Evolutionary conservation across 1,284 basidiomycete genomes (phyloP).

Genomic region (Coniophora puteana): DNA sequence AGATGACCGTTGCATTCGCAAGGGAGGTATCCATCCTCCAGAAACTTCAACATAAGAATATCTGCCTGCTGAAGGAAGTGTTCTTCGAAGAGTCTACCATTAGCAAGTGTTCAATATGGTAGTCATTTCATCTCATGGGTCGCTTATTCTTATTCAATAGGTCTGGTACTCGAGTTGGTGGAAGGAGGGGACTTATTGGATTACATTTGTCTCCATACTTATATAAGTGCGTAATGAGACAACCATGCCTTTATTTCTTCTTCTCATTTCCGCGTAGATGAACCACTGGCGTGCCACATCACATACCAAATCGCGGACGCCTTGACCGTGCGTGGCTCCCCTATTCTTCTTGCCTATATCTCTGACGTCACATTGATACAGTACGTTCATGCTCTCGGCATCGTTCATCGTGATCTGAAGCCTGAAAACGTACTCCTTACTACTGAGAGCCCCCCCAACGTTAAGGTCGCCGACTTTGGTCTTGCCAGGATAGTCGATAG

Average conservation of each 20-base stretch:
- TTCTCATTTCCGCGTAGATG: constrained; percentile 37
- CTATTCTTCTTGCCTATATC: not conserved
- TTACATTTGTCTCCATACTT: constrained; percentile 55
- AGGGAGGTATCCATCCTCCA: constrained; percentile 83
- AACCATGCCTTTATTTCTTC: constrained; percentile 55
- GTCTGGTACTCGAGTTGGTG: constrained; percentile 76
- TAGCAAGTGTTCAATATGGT: constrained; percentile 39
- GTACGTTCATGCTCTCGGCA: constrained; percentile 82
- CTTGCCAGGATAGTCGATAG: constrained; percentile 87
- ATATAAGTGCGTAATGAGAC: constrained; percentile 55
- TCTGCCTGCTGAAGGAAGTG: constrained; percentile 78
- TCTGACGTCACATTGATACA: constrained; percentile 28
- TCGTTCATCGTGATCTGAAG: constrained; percentile 97
- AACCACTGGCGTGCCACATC: constrained; percentile 55
- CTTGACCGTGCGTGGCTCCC: constrained; percentile 44
- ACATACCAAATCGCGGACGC: constrained; percentile 76
- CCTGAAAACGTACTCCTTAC: constrained; percentile 94
- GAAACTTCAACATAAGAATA: constrained; percentile 73
- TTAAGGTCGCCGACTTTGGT: constrained; percentile 96
- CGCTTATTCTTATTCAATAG: constrained; percentile 37
- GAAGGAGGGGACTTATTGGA: constrained; percentile 89
- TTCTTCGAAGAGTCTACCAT: constrained; percentile 70
- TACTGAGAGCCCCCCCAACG: constrained; percentile 71
- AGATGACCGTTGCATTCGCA: constrained; percentile 39
- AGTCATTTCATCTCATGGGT: too few species aligned